Evolutionary conservation across 2,329 filamentous ascomycete genomes (phyloP).

Genomic region (Paraconiothyrium brasiliense): DNA sequence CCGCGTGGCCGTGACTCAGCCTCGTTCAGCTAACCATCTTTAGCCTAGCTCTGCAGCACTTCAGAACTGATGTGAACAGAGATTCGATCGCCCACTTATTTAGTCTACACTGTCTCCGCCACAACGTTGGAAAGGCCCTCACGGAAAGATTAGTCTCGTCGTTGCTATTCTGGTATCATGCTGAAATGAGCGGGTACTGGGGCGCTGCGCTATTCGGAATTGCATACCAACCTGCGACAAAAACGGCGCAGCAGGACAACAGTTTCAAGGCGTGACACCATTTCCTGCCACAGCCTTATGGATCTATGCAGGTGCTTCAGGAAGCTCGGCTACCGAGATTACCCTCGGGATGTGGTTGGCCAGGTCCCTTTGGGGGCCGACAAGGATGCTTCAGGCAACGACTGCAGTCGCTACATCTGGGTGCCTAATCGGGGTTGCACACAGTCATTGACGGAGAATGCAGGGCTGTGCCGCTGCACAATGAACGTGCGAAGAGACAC

Average conservation of each 20-base stretch:
- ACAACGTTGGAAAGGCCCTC: not conserved
- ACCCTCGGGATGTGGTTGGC: conserved; percentile 2
- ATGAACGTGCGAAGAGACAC: not conserved
- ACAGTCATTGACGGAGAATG: not conserved
- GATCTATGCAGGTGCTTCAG: not conserved
- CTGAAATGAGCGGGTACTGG: not conserved
- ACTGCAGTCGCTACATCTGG: not conserved
- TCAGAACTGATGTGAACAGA: not conserved
- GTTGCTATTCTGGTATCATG: conserved; percentile 1
- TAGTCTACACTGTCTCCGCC: not conserved
- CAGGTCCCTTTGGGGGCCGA: conserved; percentile 4
- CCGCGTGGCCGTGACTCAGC: not conserved
- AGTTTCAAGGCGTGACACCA: conserved; percentile 5
- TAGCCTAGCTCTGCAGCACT: not conserved
- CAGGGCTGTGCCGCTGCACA: conserved; percentile 8
- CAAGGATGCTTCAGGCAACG: conserved; percentile 5
- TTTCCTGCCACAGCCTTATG: not conserved
- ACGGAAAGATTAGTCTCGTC: not conserved
- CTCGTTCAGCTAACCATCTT: not conserved
- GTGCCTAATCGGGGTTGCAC: conserved; percentile 11
- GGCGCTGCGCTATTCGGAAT: not conserved
- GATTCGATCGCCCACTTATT: not conserved
- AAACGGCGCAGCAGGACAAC: not conserved
- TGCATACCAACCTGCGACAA: not conserved
- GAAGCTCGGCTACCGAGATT: not conserved